A percentile compares a stretch with the other conserved stretches of the same genome.
phyloP scores from a whole-genome alignment of 2,329 filamentous ascomycete genomes.

The Aureobasidium vineae region DNA sequence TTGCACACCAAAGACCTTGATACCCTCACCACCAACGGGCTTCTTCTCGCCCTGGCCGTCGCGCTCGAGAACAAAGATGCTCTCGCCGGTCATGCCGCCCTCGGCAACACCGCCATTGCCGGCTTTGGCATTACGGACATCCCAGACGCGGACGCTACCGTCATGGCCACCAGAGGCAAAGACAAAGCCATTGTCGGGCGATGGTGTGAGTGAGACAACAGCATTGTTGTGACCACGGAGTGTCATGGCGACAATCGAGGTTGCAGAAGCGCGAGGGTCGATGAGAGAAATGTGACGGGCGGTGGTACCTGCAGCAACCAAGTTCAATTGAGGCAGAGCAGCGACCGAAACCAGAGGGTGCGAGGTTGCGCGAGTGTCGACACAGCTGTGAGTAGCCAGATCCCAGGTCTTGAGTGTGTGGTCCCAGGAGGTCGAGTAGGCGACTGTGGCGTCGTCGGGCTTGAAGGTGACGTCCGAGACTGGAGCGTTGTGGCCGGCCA shows the following conservation, averaged over 20 bases:
- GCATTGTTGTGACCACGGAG: conserved; percentile 82
- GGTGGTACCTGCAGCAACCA: conserved; percentile 73
- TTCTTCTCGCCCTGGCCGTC: conserved; percentile 65
- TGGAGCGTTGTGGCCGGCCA: conserved; percentile 68
- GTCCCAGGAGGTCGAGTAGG: conserved; percentile 88
- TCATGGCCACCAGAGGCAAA: conserved; percentile 89
- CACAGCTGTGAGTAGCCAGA: conserved; percentile 72
- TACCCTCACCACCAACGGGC: conserved; percentile 69
- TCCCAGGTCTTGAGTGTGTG: conserved; percentile 90
- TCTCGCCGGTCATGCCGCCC: conserved; percentile 60
- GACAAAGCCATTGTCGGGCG: conserved; percentile 66
- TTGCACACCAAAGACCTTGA: conserved; percentile 83
- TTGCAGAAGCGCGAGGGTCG: conserved; percentile 77
- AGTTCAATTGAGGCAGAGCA: conserved; percentile 64
- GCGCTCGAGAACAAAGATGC: conserved; percentile 71
- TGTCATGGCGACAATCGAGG: conserved; percentile 80
- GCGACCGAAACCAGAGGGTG: conserved; percentile 79
- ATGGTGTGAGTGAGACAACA: conserved; percentile 58
- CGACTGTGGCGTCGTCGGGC: conserved; percentile 77
- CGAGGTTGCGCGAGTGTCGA: conserved; percentile 79
- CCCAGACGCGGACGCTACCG: conserved; percentile 91
- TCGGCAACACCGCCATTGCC: conserved; percentile 50
- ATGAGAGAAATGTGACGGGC: conserved; percentile 89
- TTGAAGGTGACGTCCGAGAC: conserved; percentile 84
- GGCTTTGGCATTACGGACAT: conserved; percentile 56